A percentile compares a stretch with the other conserved stretches of the same genome.
These are phyloP conservation scores for Orbilia oligospora DNA, from an alignment of 2,329 filamentous ascomycete genomes.

Conservation along the genomic window DNA sequence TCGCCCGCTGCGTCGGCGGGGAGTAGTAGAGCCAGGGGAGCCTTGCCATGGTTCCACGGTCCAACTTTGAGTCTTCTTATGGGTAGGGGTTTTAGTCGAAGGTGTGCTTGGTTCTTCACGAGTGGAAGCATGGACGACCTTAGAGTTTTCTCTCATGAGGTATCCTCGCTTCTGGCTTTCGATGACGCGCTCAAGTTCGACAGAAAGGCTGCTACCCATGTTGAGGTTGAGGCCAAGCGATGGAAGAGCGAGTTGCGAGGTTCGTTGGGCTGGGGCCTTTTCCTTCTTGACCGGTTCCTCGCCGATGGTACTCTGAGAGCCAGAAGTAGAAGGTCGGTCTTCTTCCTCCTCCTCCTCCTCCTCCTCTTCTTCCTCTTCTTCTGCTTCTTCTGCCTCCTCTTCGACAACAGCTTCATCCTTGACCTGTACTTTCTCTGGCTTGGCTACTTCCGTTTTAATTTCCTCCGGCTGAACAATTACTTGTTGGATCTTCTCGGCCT, in stretches of 20 bases:
- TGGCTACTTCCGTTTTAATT: conserved; percentile 71
- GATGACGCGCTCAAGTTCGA: conserved; percentile 56
- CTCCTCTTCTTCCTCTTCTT: conserved; percentile 70
- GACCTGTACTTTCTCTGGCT: conserved; percentile 69
- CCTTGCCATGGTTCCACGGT: conserved; percentile 96
- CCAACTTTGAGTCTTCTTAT: conserved; percentile 88
- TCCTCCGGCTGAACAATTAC: conserved; percentile 57
- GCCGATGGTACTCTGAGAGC: conserved; percentile 61
- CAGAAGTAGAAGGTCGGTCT: conserved; percentile 63
- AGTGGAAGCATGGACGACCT: conserved; percentile 90
- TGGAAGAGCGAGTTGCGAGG: conserved; percentile 48
- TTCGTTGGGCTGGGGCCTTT: conserved; percentile 39
- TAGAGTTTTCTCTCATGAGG: conserved; percentile 98
- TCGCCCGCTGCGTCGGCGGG: conserved; percentile 74
- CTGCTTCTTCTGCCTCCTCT: conserved; percentile 72
- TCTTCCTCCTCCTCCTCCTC: conserved; percentile 65
- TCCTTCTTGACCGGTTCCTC: conserved; percentile 70
- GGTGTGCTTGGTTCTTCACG: conserved; percentile 76
- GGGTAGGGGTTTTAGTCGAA: conserved; percentile 78
- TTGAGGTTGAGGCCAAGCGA: conserved; percentile 56
- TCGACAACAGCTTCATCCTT: conserved; percentile 58
- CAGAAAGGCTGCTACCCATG: conserved; percentile 58
- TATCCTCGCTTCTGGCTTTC: conserved; percentile 85
- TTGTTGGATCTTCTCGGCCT: conserved; percentile 65
- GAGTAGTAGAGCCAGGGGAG: conserved; percentile 65